A percentile compares a stretch with the other conserved stretches of the same genome.
These are phyloP conservation scores for Malassezia pachydermatis DNA, from an alignment of 1,284 basidiomycete species.

Conservation along the genomic window DNA sequence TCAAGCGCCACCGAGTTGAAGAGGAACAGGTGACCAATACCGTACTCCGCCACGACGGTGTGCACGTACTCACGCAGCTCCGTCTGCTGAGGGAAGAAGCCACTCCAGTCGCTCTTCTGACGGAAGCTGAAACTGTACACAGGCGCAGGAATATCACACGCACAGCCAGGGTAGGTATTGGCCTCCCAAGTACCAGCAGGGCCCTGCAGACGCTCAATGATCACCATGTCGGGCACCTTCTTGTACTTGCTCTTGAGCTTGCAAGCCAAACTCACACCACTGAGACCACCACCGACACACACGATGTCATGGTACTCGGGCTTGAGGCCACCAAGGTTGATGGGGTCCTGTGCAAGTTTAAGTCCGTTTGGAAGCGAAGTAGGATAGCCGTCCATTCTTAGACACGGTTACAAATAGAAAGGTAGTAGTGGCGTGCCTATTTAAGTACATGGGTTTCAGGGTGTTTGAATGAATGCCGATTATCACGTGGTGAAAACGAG, in stretches of 20 bases:
- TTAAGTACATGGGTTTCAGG: too few species aligned
- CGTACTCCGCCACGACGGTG: slow-evolving; percentile 30
- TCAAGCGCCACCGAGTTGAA: slow-evolving; percentile 31
- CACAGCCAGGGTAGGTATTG: slow-evolving; percentile 39
- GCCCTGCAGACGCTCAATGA: slow-evolving; percentile 26
- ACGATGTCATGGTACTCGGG: slow-evolving; percentile 41
- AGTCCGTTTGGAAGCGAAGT: slow-evolving; percentile 7
- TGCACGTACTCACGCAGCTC: slow-evolving; percentile 37
- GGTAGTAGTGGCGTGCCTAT: too few species aligned
- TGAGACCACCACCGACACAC: slow-evolving; percentile 40
- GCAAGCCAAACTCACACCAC: slow-evolving; percentile 34
- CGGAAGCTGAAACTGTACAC: slow-evolving; percentile 44
- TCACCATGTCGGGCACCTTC: slow-evolving; percentile 31
- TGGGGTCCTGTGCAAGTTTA: slow-evolving; percentile 15
- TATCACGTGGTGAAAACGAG: too few species aligned
- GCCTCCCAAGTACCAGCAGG: slow-evolving; percentile 34
- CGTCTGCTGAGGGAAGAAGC: slow-evolving; percentile 31
- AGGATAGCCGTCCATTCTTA: background rate
- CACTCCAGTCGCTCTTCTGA: slow-evolving; percentile 40
- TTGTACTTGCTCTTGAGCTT: slow-evolving; percentile 30
- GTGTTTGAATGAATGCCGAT: too few species aligned
- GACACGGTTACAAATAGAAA: too few species aligned
- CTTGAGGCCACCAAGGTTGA: slow-evolving; percentile 12
- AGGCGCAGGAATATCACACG: slow-evolving; percentile 41
- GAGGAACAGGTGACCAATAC: slow-evolving; percentile 27